Percentiles rank a stretch among this genome's conserved stretches.
Evolutionary conservation across 345 rosid species (phyloP).

Genomic region (Clausena lansium): DNA sequence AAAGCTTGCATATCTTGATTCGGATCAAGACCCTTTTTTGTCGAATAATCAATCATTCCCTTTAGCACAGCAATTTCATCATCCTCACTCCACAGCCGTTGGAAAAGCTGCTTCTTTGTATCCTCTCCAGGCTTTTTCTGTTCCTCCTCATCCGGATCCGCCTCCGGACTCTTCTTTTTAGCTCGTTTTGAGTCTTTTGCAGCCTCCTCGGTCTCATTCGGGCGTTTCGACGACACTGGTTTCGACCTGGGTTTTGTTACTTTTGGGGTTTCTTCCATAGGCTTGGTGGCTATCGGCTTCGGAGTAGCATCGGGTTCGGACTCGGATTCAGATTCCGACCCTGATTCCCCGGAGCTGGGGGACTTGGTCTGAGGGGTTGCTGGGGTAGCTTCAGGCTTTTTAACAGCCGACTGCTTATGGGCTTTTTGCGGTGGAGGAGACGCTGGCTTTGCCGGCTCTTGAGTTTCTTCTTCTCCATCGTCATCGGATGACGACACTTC

Average conservation of each 20-base stretch:
- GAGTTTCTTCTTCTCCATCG: conserved; percentile 18
- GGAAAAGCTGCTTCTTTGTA: conserved; percentile 39
- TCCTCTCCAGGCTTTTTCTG: conserved; percentile 39
- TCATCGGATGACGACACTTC: neutral
- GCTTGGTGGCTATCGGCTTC: conserved; percentile 28
- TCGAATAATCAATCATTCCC: conserved; percentile 37
- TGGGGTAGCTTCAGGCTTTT: neutral
- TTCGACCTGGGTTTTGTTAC: conserved; percentile 15
- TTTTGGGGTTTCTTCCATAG: conserved; percentile 27
- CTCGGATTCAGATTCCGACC: conserved; percentile 25
- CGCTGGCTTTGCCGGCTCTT: neutral
- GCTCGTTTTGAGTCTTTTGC: conserved; percentile 23
- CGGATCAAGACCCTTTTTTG: conserved; percentile 36
- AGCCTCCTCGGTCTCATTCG: conserved; percentile 9
- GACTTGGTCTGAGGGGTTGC: neutral
- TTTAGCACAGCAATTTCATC: conserved; percentile 47
- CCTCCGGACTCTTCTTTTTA: conserved; percentile 24
- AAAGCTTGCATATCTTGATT: conserved; percentile 35
- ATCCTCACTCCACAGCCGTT: conserved; percentile 46
- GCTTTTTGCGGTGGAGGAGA: conserved; percentile 1
- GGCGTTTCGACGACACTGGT: conserved; percentile 22
- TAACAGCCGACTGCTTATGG: neutral
- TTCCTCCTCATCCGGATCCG: conserved; percentile 13
- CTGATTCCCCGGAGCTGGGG: conserved; percentile 22
- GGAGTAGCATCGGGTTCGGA: conserved; percentile 17